phyloP scores from a whole-genome alignment of 805 yeast species.

The Suhomyces sp. region DNA sequence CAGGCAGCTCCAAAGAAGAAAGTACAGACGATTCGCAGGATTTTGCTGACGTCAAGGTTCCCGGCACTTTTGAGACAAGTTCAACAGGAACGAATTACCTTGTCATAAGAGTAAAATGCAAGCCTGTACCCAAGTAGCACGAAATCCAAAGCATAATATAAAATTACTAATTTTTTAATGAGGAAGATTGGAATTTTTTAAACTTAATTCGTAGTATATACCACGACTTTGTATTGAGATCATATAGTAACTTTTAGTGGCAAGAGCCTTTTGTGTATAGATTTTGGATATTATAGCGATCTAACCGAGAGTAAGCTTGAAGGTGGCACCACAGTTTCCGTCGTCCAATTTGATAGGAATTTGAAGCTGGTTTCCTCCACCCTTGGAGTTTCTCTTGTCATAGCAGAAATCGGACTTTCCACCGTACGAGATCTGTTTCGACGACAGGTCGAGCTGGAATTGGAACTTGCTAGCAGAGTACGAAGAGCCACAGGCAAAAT shows the following conservation, averaged over 20 bases:
- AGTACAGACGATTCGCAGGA: neutral
- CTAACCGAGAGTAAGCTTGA: constrained; percentile 10
- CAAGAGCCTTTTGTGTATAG: neutral
- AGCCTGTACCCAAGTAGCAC: constrained; percentile 1
- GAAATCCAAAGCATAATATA: neutral
- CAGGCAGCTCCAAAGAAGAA: neutral
- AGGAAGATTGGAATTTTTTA: neutral
- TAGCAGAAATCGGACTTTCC: constrained; percentile 61
- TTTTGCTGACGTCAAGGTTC: neutral
- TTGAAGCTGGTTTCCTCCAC: constrained; percentile 22
- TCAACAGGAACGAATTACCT: constrained; percentile 6
- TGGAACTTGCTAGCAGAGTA: constrained; percentile 42
- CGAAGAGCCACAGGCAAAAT: constrained; percentile 12
- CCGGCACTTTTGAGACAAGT: constrained; percentile 1
- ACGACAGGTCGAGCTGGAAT: constrained; percentile 51
- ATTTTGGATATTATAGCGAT: neutral
- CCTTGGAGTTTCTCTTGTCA: constrained; percentile 12
- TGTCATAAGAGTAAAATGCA: constrained; percentile 6
- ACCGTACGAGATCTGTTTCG: constrained; percentile 53
- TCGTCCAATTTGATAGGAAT: constrained; percentile 20
- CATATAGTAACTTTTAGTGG: neutral
- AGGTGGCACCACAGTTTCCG: constrained; percentile 14
- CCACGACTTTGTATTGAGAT: neutral
- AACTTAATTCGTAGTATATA: no score
- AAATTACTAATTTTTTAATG: no score